These are phyloP conservation scores for Austroboletus eburneus DNA, from an alignment of 768 basidiomycete genomes.

Conservation along the genomic window DNA sequence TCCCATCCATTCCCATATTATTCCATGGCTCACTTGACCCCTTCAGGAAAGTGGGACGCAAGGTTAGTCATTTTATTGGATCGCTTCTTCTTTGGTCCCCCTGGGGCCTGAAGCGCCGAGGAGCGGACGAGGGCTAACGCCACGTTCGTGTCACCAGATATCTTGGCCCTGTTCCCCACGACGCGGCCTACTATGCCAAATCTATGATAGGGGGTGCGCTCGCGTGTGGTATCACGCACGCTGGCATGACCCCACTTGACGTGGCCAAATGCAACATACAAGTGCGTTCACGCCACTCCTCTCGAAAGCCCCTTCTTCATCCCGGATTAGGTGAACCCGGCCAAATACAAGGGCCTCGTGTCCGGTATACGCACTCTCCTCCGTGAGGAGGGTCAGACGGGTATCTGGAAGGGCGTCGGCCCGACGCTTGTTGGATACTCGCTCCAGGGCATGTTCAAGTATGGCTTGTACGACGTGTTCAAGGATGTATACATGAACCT, in stretches of 20 bases:
- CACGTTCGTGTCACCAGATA: conserved; percentile 37
- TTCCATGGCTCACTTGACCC: conserved; percentile 48
- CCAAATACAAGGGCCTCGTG: conserved; percentile 67
- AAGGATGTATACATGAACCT: conserved; percentile 90
- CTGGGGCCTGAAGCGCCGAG: no score
- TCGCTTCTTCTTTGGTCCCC: neutral
- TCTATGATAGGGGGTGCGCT: conserved; percentile 85
- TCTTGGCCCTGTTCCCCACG: conserved; percentile 72
- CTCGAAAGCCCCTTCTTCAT: no score
- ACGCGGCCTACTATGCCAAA: conserved; percentile 73
- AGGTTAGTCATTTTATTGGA: conserved; percentile 39
- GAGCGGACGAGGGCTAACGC: no score
- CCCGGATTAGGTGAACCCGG: conserved; percentile 81
- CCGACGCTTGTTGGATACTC: conserved; percentile 94
- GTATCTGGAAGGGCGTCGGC: conserved; percentile 92
- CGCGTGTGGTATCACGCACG: conserved; percentile 86
- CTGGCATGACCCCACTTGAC: conserved; percentile 82
- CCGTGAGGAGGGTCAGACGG: conserved; percentile 76
- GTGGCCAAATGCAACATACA: conserved; percentile 93
- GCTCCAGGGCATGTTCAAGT: conserved; percentile 97
- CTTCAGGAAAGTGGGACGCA: conserved; percentile 69
- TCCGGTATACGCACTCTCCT: conserved; percentile 60
- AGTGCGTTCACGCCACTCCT: conserved; percentile 34
- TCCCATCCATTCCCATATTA: conserved; percentile 31
- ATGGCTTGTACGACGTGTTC: conserved; percentile 96